Evolutionary conservation across 306 rosid species (phyloP), one percentile per base, ranked within the genome.

Genomic region (Fagus sylvatica): DNA sequence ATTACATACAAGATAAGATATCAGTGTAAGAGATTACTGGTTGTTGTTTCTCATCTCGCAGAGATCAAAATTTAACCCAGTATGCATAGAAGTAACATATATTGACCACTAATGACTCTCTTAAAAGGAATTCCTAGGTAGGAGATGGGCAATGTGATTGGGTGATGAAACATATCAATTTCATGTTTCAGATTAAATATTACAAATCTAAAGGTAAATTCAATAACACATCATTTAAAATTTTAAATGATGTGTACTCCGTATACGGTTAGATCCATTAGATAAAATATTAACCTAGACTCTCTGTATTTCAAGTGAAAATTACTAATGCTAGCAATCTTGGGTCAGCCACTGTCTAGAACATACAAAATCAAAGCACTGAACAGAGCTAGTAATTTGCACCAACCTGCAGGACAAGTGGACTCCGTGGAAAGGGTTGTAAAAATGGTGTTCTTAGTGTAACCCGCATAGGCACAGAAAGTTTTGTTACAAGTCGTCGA

Each of bases 401-500:
- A 87, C 87, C 74, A 77, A 93, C 98, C 96, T 72, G 51, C 51
- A 46, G 90, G 73, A 78, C 98, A 95, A 78, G 76, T 83, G 69
- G 89, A 62, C 2, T 74, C 76, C 0, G 80, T 61, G n/a, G 72
- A 36, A 54, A 85, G 76, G 42, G 28, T 1, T 1, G 89, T 56
- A 43, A 82, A 79, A 84, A 95, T 86, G 72, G 71, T 74, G 48
- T 7, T 9, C 36, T 39, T 46, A 46, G n/a, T 74, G 78, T 73
- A 95, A 78, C 98, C 98, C 2, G 82, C 76, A 53, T 92, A 95
- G 53, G 80, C 91, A 69, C 98, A 95, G 11, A 77, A 55, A 1
- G 88, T 81, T 73, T 73, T 73, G 39, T 32, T 69, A 80, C 98
- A 93, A 77, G 13, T 53, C 1, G 88, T 36, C 1, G 86, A 43